These are phyloP conservation scores for Galeopsis tetrahit DNA, from an alignment of 257 asterid genomes.

Conservation along the genomic window DNA sequence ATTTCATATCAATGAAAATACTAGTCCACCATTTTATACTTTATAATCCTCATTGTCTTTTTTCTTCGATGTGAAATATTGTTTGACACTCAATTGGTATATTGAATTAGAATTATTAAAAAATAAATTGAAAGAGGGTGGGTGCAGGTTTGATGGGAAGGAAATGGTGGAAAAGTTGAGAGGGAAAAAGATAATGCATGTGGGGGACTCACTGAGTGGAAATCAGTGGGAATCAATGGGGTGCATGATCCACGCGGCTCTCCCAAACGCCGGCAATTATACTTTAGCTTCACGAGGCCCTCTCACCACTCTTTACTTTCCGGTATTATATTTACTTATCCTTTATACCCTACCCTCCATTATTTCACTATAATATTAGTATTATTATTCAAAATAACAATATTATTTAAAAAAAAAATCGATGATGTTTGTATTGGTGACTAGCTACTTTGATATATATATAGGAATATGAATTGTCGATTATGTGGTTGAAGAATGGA, in stretches of 20 bases:
- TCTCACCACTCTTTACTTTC: constrained; percentile 52
- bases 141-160: constrained; percentile 53
- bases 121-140: too few relatives aligned
- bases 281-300: constrained; percentile 36
- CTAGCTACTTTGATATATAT: neutral
- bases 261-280: constrained; percentile 45
- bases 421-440: too few relatives aligned
- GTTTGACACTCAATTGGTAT: too few relatives aligned
- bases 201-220: constrained; percentile 61
- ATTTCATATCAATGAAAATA: too few relatives aligned
- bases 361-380: too few relatives aligned
- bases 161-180: constrained; percentile 47
- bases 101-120: too few relatives aligned
- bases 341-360: neutral
- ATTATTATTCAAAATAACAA: too few relatives aligned
- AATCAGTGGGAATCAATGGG: constrained; percentile 64
- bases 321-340: constrained; percentile 38
- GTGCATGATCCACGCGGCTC: constrained; percentile 63
- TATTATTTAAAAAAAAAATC: too few relatives aligned
- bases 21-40: too few relatives aligned
- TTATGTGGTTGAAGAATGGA: constrained; percentile 43
- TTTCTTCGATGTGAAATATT: too few relatives aligned
- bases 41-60: too few relatives aligned
- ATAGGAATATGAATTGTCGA: constrained; percentile 40
- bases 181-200: constrained; percentile 69